Evolutionary conservation across 2,329 filamentous ascomycete genomes (phyloP).

Genomic region (Biscogniauxia mediterranea): DNA sequence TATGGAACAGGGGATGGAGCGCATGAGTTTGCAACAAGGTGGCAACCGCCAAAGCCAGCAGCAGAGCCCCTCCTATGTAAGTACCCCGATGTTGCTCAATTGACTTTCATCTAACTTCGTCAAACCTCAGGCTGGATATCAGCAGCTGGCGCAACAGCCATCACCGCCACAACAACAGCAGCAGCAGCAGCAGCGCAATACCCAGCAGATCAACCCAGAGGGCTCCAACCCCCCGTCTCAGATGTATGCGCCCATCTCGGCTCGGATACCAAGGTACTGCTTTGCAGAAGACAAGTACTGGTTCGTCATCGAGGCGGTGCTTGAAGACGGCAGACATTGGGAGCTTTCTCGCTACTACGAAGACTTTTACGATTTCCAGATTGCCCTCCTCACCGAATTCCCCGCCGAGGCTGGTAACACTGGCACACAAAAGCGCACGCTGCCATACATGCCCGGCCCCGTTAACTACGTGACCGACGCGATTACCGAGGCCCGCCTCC

Average conservation of each 20-base stretch:
- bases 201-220: conserved; percentile 39
- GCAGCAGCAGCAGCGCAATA: conserved; percentile 39
- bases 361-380: conserved; percentile 99
- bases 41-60: conserved; percentile 46
- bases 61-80: conserved; percentile 34
- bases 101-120: conserved; percentile 15
- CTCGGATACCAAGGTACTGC: conserved; percentile 87
- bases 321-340: conserved; percentile 91
- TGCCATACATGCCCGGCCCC: conserved; percentile 97
- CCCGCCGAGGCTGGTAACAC: conserved; percentile 90
- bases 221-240: conserved; percentile 46
- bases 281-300: conserved; percentile 98
- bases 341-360: conserved; percentile 94
- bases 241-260: conserved; percentile 73
- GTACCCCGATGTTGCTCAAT: conserved; percentile 6
- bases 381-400: conserved; percentile 87
- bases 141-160: conserved; percentile 38
- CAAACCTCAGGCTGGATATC: conserved; percentile 16
- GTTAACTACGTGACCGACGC: conserved; percentile 98
- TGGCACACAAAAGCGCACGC: conserved; percentile 71
- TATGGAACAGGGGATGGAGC: conserved; percentile 70
- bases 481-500: conserved; percentile 88
- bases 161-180: conserved; percentile 39
- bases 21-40: conserved; percentile 69
- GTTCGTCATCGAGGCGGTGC: conserved; percentile 90